Base-by-base conservation (phyloP, 305 asterid species). In the Fraxinus xanthoxyloides region DNA sequence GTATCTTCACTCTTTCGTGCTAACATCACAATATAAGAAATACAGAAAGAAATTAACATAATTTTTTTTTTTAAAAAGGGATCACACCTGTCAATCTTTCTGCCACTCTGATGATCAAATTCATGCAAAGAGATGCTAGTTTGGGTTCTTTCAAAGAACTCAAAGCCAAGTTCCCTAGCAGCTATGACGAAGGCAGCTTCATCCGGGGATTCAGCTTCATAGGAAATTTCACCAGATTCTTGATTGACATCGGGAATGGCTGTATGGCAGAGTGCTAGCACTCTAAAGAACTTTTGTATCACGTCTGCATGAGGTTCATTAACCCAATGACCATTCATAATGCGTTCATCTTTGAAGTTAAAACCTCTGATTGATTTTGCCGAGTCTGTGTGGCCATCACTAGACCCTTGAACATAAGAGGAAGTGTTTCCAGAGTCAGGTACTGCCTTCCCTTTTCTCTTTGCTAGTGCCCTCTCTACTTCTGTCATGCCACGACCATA, bases 171-270 rank as follows among this genome's bases (percentile, higher is more conserved):
- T 87, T 96, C 99, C 85, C 93, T 91, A 32, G 98, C 98, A 77
- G 99, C 95, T 87, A 94, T 89, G 63, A 96, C 99, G 85, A 96
- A 96, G 12, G 98, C 98, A 78, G 98, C 93, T 87, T 96, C 99
- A 89, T 96, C 99, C 0, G 99, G 99, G 9, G 98, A 96, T 90
- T 96, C 99, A 10, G 99, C 98, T 89, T 94, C 99, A 77, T 94
- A 96, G 7, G 91, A 80, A 81, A 93, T 90, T 81, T 92, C 92
- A 43, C 92, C 89, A 1, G 93, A 85, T 84, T 89, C 92, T 81
- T 86, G 77, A 86, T 88, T 76, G 63, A 93, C 89, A 70, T 96
- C 99, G 10, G 99, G 98, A 88, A 96, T 94, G 78, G 97, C 98
- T 1, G 98, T 96, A 81, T 96, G 99, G 86, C 99, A 96, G 81